These are phyloP conservation scores for Stentor coeruleus DNA, from an alignment of 73 alveolate genomes.

Conservation along the genomic window DNA sequence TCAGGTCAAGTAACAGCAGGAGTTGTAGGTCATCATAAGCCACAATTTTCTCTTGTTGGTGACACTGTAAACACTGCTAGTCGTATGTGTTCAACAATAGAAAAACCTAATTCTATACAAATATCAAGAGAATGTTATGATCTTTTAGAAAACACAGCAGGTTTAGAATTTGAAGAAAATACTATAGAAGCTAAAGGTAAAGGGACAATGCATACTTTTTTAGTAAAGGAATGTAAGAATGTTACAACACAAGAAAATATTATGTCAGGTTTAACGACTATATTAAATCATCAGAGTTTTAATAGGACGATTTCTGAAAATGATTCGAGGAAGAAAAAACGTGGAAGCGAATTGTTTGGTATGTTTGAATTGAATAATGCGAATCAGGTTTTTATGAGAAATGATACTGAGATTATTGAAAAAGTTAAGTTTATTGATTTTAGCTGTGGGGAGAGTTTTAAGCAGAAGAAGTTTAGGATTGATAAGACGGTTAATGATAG, in stretches of 20 bases:
- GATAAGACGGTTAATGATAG: background rate
- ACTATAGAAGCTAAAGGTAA: constrained; percentile 29
- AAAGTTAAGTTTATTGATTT: background rate
- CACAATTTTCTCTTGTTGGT: constrained; percentile 97
- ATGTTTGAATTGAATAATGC: background rate
- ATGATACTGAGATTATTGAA: constrained; percentile 2
- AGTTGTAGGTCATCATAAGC: constrained; percentile 97
- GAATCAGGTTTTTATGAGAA: background rate
- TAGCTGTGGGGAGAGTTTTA: background rate
- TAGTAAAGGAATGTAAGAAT: background rate
- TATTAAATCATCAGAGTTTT: background rate
- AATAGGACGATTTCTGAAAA: background rate
- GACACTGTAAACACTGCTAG: constrained; percentile 99
- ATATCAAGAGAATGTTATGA: constrained; percentile 10
- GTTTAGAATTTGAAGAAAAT: constrained; percentile 8
- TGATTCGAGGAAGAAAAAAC: background rate
- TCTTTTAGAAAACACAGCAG: background rate
- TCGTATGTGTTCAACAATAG: constrained; percentile 91
- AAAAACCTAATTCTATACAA: background rate
- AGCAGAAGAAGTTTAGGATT: background rate
- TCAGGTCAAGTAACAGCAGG: constrained; percentile 98
- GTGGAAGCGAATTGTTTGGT: background rate
- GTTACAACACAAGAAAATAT: background rate
- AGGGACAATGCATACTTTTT: constrained; percentile 16
- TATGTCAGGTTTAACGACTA: background rate